These are phyloP conservation scores for Annona squamosa DNA, from an alignment of 164 flowering plant genomes.

Conservation along the genomic window DNA sequence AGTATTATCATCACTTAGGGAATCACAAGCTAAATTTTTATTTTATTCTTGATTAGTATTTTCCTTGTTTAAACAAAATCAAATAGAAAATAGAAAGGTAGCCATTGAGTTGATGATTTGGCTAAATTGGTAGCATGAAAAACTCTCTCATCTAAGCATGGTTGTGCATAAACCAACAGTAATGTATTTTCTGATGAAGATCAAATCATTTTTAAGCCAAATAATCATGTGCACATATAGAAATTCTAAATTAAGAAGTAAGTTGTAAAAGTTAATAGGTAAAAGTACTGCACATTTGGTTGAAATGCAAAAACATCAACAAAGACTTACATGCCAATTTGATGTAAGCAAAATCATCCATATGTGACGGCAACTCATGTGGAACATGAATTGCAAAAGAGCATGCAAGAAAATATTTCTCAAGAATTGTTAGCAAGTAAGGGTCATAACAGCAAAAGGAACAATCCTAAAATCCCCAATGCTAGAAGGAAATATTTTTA, in stretches of 20 bases:
- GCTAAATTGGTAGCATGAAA: too few relatives aligned
- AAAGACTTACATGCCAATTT: conserved; percentile 79
- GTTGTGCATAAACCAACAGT: background rate
- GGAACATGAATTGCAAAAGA: conserved; percentile 50
- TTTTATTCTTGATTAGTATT: background rate
- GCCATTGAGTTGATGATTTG: too few relatives aligned
- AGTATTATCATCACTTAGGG: background rate
- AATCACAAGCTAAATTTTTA: background rate
- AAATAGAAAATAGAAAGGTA: too few relatives aligned
- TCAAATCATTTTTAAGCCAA: background rate
- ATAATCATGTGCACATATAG: background rate
- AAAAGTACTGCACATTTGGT: background rate
- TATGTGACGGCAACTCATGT: conserved; percentile 53
- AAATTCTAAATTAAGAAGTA: background rate
- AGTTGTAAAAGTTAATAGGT: background rate
- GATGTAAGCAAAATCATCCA: conserved; percentile 73
- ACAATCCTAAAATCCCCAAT: too few relatives aligned
- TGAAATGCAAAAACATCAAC: conserved; percentile 2
- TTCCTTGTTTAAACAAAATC: background rate
- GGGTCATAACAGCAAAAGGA: too few relatives aligned
- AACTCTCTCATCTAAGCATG: too few relatives aligned
- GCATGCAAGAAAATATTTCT: background rate
- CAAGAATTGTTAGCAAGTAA: too few relatives aligned
- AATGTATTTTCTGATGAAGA: background rate
- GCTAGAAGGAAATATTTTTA: too few relatives aligned